Evolutionary conservation across 257 asterid genomes (phyloP).

Genomic region (Ilex aquifolium): DNA sequence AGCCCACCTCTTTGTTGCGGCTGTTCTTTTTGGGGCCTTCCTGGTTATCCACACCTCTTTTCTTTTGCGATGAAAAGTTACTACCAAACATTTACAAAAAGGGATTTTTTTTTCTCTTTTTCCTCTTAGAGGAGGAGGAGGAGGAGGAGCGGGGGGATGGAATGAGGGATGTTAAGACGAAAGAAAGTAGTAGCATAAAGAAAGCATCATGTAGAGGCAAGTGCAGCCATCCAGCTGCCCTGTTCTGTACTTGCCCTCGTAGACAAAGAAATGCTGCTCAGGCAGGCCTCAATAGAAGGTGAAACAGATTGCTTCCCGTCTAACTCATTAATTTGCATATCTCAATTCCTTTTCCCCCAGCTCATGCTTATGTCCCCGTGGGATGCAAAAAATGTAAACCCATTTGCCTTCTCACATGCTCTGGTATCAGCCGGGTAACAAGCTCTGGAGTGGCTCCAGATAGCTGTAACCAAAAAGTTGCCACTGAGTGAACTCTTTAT

Average conservation of each 20-base stretch:
- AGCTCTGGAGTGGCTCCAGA: constrained; percentile 77
- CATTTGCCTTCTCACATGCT: constrained; percentile 74
- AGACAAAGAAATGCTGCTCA: not conserved
- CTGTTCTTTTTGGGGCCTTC: no score
- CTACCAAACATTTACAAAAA: no score
- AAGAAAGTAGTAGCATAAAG: not conserved
- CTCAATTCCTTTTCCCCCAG: not conserved
- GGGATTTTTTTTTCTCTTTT: no score
- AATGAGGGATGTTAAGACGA: not conserved
- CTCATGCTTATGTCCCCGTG: constrained; percentile 45
- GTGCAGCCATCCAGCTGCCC: not conserved
- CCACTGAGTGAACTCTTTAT: not conserved
- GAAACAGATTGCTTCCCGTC: not conserved
- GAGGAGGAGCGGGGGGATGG: no score
- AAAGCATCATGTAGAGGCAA: not conserved
- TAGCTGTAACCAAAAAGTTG: constrained; percentile 33
- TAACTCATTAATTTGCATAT: constrained; percentile 4
- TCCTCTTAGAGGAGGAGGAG: no score
- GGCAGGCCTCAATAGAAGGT: not conserved
- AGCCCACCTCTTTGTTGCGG: no score
- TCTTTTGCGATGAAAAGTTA: no score
- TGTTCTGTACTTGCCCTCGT: not conserved
- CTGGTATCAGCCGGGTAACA: constrained; percentile 78
- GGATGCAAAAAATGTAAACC: constrained; percentile 62
- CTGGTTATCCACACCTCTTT: no score